Evolutionary conservation across 2,329 filamentous ascomycete genomes (phyloP).

Genomic region (Trichoderma pleuroti): DNA sequence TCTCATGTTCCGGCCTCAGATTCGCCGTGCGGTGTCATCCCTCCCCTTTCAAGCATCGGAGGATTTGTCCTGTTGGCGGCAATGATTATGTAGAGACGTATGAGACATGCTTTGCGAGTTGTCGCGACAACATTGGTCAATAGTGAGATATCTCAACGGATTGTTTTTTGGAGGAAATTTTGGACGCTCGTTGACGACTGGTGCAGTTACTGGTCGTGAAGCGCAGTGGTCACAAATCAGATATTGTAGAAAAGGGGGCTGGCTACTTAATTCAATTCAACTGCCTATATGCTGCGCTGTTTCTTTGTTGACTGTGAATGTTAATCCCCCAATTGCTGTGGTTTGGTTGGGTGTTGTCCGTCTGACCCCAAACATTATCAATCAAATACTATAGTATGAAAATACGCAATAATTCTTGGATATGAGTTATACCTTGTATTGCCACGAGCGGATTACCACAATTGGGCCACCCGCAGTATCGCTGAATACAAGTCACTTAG

Average conservation of each 20-base stretch:
- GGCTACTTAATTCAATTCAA: not conserved
- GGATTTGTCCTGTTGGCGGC: conserved; percentile 29
- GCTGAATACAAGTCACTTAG: not conserved
- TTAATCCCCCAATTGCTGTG: not conserved
- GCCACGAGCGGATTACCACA: not conserved
- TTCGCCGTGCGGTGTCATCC: conserved; percentile 24
- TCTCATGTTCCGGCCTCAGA: conserved; percentile 30
- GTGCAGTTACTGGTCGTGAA: not conserved
- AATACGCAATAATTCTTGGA: not conserved
- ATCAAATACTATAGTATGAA: too few relatives aligned
- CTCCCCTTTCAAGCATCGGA: conserved; percentile 25
- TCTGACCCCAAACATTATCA: not conserved
- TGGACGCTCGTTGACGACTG: conserved; percentile 24
- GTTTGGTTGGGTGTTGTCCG: not conserved
- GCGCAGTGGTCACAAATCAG: not conserved
- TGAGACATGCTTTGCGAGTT: not conserved
- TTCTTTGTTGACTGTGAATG: not conserved
- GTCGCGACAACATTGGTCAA: not conserved
- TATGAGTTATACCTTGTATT: not conserved
- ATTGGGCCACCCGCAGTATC: not conserved
- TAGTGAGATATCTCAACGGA: conserved; percentile 13
- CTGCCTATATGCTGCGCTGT: not conserved
- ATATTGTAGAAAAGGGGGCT: conserved; percentile 3
- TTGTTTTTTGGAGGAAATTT: conserved; percentile 24
- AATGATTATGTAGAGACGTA: conserved; percentile 25